Conservation (phyloP, 2,329 filamentous ascomycete genomes). For the Colletotrichum sp. region DNA sequence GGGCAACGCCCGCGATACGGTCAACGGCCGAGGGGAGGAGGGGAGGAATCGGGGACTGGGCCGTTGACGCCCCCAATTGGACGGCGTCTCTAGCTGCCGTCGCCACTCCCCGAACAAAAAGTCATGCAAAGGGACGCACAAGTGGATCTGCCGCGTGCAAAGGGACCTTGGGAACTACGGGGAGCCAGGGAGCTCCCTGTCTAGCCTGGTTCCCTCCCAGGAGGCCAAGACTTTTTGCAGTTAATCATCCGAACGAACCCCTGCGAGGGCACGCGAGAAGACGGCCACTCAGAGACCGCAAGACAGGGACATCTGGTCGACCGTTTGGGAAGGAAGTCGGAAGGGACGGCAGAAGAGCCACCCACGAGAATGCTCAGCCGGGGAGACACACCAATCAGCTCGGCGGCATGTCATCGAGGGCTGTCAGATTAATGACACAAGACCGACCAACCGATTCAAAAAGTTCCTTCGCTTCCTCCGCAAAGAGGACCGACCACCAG, state of each 20-base stretch:
- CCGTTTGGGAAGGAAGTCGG: constrained; percentile 8
- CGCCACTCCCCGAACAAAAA: neutral
- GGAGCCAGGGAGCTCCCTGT: neutral
- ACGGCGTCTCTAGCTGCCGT: neutral
- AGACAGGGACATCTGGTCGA: neutral
- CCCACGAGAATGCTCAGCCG: neutral
- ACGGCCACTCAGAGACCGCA: neutral
- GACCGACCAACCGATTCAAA: neutral
- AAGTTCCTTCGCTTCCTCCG: constrained; percentile 9
- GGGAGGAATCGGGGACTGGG: neutral
- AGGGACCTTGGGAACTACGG: constrained; percentile 9
- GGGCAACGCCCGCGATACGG: neutral
- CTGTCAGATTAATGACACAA: constrained; percentile 14
- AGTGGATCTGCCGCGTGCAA: constrained; percentile 15
- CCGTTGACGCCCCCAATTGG: neutral
- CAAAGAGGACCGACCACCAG: neutral
- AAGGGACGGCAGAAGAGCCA: constrained; percentile 1
- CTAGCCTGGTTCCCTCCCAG: neutral
- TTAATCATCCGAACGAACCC: constrained; percentile 1
- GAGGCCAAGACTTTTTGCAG: neutral
- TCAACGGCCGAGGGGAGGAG: neutral
- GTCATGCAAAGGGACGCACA: neutral
- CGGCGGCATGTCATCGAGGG: neutral
- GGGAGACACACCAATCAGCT: neutral
- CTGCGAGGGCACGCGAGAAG: constrained; percentile 2